A percentile compares a stretch with the other conserved stretches of the same genome.
Conservation (phyloP, 148 eudicot species). For the Silene uniflora region DNA sequence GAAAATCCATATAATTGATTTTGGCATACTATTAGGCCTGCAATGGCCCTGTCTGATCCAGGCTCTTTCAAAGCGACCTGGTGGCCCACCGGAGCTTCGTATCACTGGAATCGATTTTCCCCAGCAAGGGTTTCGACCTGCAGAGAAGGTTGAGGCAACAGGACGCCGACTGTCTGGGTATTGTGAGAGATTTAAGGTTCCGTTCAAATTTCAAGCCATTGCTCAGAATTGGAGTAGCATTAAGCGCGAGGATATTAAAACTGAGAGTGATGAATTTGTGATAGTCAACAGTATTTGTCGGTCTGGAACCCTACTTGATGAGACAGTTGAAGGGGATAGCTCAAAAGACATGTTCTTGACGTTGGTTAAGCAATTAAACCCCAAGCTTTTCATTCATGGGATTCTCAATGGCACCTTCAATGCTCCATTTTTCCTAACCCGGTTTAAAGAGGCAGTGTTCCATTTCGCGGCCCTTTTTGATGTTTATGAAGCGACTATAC, state of each 20-base stretch:
- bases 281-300: conserved; percentile 42
- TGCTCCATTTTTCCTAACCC: conserved; percentile 56
- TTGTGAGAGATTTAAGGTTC: conserved; percentile 45
- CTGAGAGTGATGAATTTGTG: conserved; percentile 36
- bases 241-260: conserved; percentile 32
- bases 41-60: conserved; percentile 49
- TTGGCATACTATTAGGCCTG: conserved; percentile 36
- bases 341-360: conserved; percentile 48
- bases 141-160: conserved; percentile 41
- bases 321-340: conserved; percentile 37
- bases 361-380: conserved; percentile 41
- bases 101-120: conserved; percentile 50
- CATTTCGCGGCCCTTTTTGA: conserved; percentile 40
- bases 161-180: conserved; percentile 42
- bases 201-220: conserved; percentile 38
- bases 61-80: conserved; percentile 25
- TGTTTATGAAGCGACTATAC: conserved; percentile 38
- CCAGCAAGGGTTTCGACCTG: conserved; percentile 46
- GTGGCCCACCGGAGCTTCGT: conserved; percentile 41
- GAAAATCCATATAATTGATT: conserved; percentile 43
- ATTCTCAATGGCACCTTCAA: conserved; percentile 44
- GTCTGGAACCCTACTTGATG: conserved; percentile 39
- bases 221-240: conserved; percentile 40
- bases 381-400: conserved; percentile 44
- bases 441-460: conserved; percentile 49